phyloP scores from a whole-genome alignment of 1,139 yeast genomes.

The Debaryomycetaceae sp. region DNA sequence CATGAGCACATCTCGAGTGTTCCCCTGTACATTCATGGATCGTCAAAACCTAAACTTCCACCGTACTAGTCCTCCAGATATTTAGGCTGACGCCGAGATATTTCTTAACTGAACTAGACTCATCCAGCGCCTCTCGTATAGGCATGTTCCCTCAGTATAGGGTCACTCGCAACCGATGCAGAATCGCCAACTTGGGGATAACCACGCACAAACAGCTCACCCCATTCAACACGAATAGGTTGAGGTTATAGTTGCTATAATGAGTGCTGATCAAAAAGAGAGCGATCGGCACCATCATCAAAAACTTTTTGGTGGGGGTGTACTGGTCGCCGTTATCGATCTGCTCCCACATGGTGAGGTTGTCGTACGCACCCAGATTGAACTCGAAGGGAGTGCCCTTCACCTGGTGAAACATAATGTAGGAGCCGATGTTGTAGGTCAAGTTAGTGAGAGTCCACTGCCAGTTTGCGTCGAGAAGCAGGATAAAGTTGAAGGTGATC shows the following conservation, averaged over 20 bases:
- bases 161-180: conserved; percentile 69
- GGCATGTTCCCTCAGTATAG: too few relatives aligned
- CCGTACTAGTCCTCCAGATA: too few relatives aligned
- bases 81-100: too few relatives aligned
- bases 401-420: conserved; percentile 92
- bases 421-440: conserved; percentile 83
- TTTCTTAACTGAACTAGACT: too few relatives aligned
- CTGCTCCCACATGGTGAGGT: conserved; percentile 98
- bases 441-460: conserved; percentile 91
- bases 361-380: conserved; percentile 93
- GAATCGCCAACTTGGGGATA: conserved; percentile 77
- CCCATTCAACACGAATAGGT: conserved; percentile 69
- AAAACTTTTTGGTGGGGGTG: conserved; percentile 90
- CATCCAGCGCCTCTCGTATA: too few relatives aligned
- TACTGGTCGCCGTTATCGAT: conserved; percentile 95
- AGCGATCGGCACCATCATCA: conserved; percentile 82
- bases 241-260: conserved; percentile 75
- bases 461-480: conserved; percentile 64
- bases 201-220: conserved; percentile 73
- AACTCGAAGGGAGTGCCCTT: conserved; percentile 97
- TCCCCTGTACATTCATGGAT: too few relatives aligned
- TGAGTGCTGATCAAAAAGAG: conserved; percentile 83
- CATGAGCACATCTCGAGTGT: too few relatives aligned
- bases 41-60: too few relatives aligned
- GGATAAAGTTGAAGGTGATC: conserved; percentile 64